Evolutionary conservation across 129 eudicot species (phyloP), one percentile per base, ranked within the genome.

Genomic region (Artemisia tridentata): DNA sequence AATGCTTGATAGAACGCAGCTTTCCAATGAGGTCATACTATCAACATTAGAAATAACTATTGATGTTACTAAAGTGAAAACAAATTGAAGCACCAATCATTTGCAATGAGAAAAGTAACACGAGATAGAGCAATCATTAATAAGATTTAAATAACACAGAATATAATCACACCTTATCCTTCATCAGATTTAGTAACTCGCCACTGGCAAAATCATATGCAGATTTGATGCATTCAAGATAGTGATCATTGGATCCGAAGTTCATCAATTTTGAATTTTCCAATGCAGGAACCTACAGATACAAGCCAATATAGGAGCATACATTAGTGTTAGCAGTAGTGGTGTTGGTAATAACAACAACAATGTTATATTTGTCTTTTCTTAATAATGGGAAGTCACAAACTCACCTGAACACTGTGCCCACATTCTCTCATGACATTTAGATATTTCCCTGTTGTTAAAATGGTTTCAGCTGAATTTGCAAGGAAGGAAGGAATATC

Each of bases 361-460:
- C 23, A 56, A 56, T 38, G 62, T 10, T 17, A 56, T 17, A 56
- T 3, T 8, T 7, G 43, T n/a, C 10, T 38, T 38, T 38, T 38
- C 45, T 2, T 38, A 38, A 7, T 38, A 7, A 38, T 54, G 19
- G 15, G 10, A 68, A 67, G 43, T 49, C 48, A 21, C 27, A 48
- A 13, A 15, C 50, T 34, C 64, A 93, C 98, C 98, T 89, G 96
- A 80, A 93, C 90, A 80, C 57, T 81, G 69, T 93, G 97, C 16
- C 98, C 98, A 75, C 98, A 93, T 90, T 93, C 98, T 79, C 97
- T 85, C 98, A 93, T 89, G 80, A 85, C 98, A 82, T 89, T 93
- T 74, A 93, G 66, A 80, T 87, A 89, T 85, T 93, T 93, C 72
- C 98, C 98, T 0, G 98, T 93, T 19, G 95, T 93, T 86, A 93